Conservation (phyloP, 371 early-diverging fungal species). For the Umbelopsis sp. region DNA sequence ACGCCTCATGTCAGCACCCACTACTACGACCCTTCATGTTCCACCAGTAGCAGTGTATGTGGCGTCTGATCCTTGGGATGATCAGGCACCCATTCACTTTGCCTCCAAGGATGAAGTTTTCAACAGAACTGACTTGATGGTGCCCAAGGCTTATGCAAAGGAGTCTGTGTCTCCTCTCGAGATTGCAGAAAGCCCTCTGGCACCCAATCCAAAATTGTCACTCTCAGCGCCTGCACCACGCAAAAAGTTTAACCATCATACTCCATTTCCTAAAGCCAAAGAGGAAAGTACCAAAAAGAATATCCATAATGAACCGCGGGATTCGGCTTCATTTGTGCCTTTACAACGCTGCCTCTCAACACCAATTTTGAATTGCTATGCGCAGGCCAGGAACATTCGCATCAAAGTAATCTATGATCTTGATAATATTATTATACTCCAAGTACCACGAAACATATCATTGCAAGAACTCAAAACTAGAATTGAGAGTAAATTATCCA, state of each 20-base stretch:
- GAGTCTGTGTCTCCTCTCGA: neutral
- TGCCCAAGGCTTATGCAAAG: neutral
- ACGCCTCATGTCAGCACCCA: neutral
- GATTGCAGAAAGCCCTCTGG: neutral
- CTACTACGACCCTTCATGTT: neutral
- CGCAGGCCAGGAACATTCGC: constrained; percentile 22
- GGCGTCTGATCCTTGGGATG: no score
- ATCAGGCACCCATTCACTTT: neutral
- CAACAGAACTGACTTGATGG: neutral
- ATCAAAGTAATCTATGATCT: constrained; percentile 35
- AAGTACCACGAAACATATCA: constrained; percentile 29
- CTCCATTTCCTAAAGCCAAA: constrained; percentile 15
- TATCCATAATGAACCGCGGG: neutral
- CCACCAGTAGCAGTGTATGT: neutral
- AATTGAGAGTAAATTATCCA: constrained; percentile 29
- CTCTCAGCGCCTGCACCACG: constrained; percentile 13
- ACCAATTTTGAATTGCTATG: constrained; percentile 16
- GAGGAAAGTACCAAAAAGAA: constrained; percentile 19
- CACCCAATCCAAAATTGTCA: constrained; percentile 6
- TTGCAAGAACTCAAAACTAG: constrained; percentile 26
- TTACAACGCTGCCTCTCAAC: constrained; percentile 24
- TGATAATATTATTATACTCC: constrained; percentile 37
- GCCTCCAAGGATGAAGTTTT: constrained; percentile 9
- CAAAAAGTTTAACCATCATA: constrained; percentile 6
- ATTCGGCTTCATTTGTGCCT: constrained; percentile 21